Percentiles rank a stretch among this genome's conserved stretches.
Conservation (phyloP, 2,329 filamentous ascomycete species). For the Fusarium paranaense region DNA sequence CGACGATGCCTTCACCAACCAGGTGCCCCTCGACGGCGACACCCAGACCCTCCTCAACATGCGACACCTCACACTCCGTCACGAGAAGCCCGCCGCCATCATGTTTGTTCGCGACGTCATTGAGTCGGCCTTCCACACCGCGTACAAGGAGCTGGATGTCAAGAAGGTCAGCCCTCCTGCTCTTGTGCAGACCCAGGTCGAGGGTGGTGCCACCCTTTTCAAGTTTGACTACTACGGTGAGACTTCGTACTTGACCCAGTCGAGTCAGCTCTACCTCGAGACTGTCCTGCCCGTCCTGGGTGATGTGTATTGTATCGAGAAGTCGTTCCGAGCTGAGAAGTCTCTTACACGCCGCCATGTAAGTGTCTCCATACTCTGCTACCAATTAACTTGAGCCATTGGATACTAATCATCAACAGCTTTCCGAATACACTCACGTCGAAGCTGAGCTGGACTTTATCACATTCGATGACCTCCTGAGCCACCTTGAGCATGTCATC, state of each 20-base stretch:
- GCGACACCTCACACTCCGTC: slow-evolving; percentile 86
- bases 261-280: slow-evolving; percentile 96
- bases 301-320: slow-evolving; percentile 97
- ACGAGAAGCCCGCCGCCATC: slow-evolving; percentile 84
- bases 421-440: slow-evolving; percentile 96
- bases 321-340: slow-evolving; percentile 98
- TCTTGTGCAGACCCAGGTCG: slow-evolving; percentile 94
- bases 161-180: slow-evolving; percentile 90
- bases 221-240: slow-evolving; percentile 90
- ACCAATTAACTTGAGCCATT: not conserved
- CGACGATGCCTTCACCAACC: slow-evolving; percentile 92
- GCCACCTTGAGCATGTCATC: slow-evolving; percentile 87
- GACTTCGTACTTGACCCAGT: slow-evolving; percentile 93
- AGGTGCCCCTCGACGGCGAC: slow-evolving; percentile 51
- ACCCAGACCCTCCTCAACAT: slow-evolving; percentile 75
- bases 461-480: slow-evolving; percentile 87
- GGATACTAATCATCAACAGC: slow-evolving; percentile 33
- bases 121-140: slow-evolving; percentile 82
- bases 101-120: slow-evolving; percentile 88
- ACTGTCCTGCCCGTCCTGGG: slow-evolving; percentile 91
- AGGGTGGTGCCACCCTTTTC: slow-evolving; percentile 93
- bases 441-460: slow-evolving; percentile 98
- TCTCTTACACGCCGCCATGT: slow-evolving; percentile 88
- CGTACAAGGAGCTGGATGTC: slow-evolving; percentile 81
- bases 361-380: slow-evolving; percentile 1